A percentile compares a stretch with the other conserved stretches of the same genome.
Conservation (phyloP, 2,329 filamentous ascomycete species). For the Cladosporium phlei region DNA sequence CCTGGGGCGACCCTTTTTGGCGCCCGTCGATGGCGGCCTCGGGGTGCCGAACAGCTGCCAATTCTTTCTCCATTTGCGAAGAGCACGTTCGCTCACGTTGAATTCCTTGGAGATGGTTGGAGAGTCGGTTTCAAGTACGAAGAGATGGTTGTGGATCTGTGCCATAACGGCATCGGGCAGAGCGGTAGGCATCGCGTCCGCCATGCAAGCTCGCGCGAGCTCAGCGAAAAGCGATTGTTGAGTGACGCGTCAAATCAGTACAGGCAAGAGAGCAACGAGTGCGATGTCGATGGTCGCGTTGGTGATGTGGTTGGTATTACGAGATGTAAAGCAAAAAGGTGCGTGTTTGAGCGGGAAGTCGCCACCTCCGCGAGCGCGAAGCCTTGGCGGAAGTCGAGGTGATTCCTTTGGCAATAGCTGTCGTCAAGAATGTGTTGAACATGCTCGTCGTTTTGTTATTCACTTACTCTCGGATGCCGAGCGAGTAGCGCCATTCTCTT, state of each 20-base stretch:
- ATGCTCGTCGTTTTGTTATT: too few relatives aligned
- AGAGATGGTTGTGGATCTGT: constrained; percentile 10
- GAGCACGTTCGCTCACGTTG: constrained; percentile 11
- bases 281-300: not conserved
- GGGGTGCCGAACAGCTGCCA: constrained; percentile 10
- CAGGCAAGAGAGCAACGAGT: not conserved
- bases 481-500: not conserved
- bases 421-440: too few relatives aligned
- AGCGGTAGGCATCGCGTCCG: constrained; percentile 3
- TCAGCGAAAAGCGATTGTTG: too few relatives aligned
- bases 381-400: not conserved
- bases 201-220: not conserved
- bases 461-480: too few relatives aligned
- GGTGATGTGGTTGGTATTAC: not conserved
- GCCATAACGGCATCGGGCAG: constrained; percentile 12
- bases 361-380: not conserved
- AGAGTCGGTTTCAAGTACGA: constrained; percentile 4
- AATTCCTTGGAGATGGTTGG: constrained; percentile 10
- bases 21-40: constrained; percentile 3
- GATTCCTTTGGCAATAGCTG: too few relatives aligned
- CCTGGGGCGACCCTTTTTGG: constrained; percentile 9
- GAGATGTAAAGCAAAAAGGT: too few relatives aligned
- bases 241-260: not conserved
- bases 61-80: constrained; percentile 12
- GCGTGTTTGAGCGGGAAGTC: too few relatives aligned